Evolutionary conservation across 805 yeast species (phyloP).

Genomic region (Candida maesae): DNA sequence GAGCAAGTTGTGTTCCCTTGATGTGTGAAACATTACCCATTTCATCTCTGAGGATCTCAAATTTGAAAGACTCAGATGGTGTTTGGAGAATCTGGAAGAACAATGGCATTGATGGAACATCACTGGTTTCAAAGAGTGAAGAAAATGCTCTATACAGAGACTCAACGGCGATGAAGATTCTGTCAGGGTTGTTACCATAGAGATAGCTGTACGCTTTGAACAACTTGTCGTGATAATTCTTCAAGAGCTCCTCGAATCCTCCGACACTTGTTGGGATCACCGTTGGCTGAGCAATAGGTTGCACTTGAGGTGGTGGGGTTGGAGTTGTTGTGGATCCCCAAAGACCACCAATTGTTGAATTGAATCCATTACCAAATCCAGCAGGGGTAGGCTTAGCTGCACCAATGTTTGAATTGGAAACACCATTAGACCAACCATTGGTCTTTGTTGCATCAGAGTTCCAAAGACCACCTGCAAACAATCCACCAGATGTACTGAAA

Average conservation of each 20-base stretch:
- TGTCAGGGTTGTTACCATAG: constrained; percentile 2
- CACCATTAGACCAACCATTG: constrained; percentile 8
- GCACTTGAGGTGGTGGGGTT: neutral
- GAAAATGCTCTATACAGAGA: constrained; percentile 6
- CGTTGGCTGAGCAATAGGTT: neutral
- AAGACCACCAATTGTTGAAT: neutral
- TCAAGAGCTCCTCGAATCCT: constrained; percentile 7
- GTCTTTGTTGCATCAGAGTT: constrained; percentile 1
- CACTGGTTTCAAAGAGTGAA: neutral
- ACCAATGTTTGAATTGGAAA: neutral
- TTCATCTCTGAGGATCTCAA: constrained; percentile 11
- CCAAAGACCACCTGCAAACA: constrained; percentile 9
- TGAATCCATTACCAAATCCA: neutral
- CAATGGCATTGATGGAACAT: constrained; percentile 5
- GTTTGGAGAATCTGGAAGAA: constrained; percentile 16
- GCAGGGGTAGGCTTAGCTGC: neutral
- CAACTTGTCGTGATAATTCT: constrained; percentile 8
- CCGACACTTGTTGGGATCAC: no score
- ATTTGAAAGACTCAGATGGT: constrained; percentile 9
- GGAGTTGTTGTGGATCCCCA: neutral
- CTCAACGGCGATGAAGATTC: constrained; percentile 2
- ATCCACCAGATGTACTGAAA: constrained; percentile 7
- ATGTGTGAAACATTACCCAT: constrained; percentile 15
- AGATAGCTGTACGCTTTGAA: constrained; percentile 10
- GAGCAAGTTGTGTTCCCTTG: constrained; percentile 8